Percentiles rank a stretch among this genome's conserved stretches.
Conservation (phyloP, 179 eudicot genomes). For the Heliamphora pulchella region DNA sequence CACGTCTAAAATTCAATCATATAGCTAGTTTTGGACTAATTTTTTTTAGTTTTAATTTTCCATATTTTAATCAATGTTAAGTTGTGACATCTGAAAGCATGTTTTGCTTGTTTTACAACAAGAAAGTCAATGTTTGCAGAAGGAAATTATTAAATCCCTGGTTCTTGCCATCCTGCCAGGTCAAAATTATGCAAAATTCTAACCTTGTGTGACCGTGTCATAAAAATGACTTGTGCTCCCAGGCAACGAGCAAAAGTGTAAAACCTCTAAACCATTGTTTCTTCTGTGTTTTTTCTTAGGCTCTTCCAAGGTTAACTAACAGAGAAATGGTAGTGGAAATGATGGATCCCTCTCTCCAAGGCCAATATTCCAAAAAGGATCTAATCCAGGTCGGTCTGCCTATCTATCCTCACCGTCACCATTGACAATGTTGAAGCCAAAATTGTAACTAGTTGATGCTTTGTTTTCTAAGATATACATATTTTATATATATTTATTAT, state of each 20-base stretch:
- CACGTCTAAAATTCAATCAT: too few relatives aligned
- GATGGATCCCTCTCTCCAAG: conserved; percentile 72
- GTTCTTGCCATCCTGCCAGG: too few relatives aligned
- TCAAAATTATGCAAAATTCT: too few relatives aligned
- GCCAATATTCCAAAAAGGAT: conserved; percentile 75
- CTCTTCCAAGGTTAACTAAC: conserved; percentile 81
- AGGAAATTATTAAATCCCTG: too few relatives aligned
- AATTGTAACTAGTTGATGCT: neutral
- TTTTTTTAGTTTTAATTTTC: too few relatives aligned
- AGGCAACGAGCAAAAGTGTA: neutral
- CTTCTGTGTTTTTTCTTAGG: conserved; percentile 34
- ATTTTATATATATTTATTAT: neutral
- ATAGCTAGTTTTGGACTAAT: too few relatives aligned
- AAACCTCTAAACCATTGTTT: neutral
- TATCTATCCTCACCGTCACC: neutral
- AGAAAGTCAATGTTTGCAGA: too few relatives aligned
- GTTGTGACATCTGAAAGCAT: too few relatives aligned
- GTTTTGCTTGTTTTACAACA: too few relatives aligned
- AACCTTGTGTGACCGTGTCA: too few relatives aligned
- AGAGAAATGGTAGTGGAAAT: conserved; percentile 69
- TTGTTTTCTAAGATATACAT: too few relatives aligned
- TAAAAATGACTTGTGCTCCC: neutral
- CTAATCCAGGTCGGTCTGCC: conserved; percentile 64
- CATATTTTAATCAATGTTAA: too few relatives aligned
- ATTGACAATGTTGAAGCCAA: neutral